A percentile compares a stretch with the other conserved stretches of the same genome.
These are phyloP conservation scores for Pseudogymnoascus pannorum DNA, from an alignment of 2,329 filamentous ascomycete genomes.

Conservation along the genomic window DNA sequence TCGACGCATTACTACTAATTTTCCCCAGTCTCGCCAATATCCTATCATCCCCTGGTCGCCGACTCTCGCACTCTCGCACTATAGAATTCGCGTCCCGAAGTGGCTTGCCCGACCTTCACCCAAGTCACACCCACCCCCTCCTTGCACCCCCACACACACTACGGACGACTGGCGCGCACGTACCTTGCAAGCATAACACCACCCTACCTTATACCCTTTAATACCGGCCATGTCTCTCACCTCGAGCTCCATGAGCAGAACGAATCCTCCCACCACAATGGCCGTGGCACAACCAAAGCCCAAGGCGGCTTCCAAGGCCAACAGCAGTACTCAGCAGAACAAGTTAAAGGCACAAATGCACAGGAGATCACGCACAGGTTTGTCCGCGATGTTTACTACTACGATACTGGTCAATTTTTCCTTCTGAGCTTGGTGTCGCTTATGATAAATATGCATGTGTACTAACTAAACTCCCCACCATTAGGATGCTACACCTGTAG, in stretches of 20 bases:
- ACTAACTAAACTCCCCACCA: conserved; percentile 18
- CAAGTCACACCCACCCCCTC: conserved; percentile 27
- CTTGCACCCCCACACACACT: conserved; percentile 27
- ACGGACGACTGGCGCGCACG: neutral
- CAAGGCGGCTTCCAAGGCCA: conserved; percentile 49
- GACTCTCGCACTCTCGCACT: conserved; percentile 22
- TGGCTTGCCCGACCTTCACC: conserved; percentile 14
- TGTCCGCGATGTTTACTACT: conserved; percentile 32
- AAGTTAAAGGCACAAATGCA: conserved; percentile 82
- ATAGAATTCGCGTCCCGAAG: conserved; percentile 17
- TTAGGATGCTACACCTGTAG: conserved; percentile 61
- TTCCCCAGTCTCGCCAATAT: conserved; percentile 29
- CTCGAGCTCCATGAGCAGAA: conserved; percentile 34
- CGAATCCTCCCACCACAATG: conserved; percentile 38
- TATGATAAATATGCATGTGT: conserved; percentile 26
- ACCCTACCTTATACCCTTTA: conserved; percentile 36
- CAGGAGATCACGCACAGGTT: conserved; percentile 89
- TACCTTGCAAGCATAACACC: neutral
- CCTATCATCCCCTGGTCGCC: conserved; percentile 21
- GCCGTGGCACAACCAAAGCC: conserved; percentile 54
- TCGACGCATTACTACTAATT: conserved; percentile 28
- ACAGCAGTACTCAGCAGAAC: conserved; percentile 39
- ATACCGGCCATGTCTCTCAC: conserved; percentile 62
- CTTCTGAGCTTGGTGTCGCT: conserved; percentile 13
- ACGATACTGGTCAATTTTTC: conserved; percentile 23